Conservation (phyloP, 495 filamentous ascomycete genomes). For the Penicillium lividum region DNA sequence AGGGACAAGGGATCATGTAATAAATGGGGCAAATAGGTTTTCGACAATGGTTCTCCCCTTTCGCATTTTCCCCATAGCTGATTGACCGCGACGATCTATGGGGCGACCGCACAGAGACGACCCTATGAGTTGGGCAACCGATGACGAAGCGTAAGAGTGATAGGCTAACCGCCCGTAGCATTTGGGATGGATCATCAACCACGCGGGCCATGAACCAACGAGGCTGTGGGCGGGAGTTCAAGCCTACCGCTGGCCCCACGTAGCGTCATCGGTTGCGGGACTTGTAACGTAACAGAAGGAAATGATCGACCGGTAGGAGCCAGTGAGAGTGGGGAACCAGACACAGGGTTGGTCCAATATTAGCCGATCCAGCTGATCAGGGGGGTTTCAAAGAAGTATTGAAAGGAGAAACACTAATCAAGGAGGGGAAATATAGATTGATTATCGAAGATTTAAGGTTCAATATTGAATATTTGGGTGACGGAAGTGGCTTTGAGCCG, state of each 20-base stretch:
- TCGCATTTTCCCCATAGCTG: conserved; percentile 12
- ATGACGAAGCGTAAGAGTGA: conserved; percentile 14
- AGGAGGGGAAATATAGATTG: neutral
- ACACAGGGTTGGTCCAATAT: neutral
- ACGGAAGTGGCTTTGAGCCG: neutral
- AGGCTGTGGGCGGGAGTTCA: conserved; percentile 19
- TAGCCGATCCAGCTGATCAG: conserved; percentile 6
- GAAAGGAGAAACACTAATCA: neutral
- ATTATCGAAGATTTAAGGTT: neutral
- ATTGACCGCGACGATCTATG: conserved; percentile 24
- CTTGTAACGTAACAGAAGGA: conserved; percentile 13
- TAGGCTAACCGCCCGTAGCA: conserved; percentile 21
- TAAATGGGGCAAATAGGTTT: conserved; percentile 9
- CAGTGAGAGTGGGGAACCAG: conserved; percentile 5
- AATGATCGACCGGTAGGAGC: conserved; percentile 23
- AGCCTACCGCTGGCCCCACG: conserved; percentile 25
- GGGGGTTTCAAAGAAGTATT: neutral
- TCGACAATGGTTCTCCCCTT: conserved; percentile 10
- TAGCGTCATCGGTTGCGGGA: conserved; percentile 31
- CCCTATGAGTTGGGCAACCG: conserved; percentile 17
- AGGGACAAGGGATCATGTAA: conserved; percentile 19
- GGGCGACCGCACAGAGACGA: conserved; percentile 8
- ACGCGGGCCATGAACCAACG: conserved; percentile 32
- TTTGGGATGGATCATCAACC: conserved; percentile 27
- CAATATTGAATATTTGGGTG: neutral